phyloP scores from a whole-genome alignment of 768 basidiomycete species.

The Tricholoma matsutake region DNA sequence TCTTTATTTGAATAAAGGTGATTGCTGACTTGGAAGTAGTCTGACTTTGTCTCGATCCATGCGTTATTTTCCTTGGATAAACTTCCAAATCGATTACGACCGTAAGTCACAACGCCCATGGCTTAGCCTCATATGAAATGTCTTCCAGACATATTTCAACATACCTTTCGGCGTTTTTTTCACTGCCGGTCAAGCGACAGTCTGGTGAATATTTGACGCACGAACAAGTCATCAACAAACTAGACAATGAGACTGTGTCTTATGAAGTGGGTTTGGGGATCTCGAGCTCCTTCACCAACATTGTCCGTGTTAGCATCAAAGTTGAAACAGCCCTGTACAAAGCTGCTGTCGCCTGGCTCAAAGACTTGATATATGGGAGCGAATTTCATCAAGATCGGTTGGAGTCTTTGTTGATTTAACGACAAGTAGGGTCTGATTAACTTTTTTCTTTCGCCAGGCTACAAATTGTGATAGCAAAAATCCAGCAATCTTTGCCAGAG shows the following conservation, averaged over 20 bases:
- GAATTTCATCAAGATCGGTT: constrained; percentile 80
- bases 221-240: constrained; percentile 87
- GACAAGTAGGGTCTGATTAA: background rate
- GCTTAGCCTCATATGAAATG: constrained; percentile 4
- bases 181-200: constrained; percentile 72
- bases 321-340: constrained; percentile 83
- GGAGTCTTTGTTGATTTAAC: constrained; percentile 7
- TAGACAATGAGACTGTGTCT: constrained; percentile 88
- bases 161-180: constrained; percentile 85
- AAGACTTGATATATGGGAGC: constrained; percentile 72
- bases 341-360: constrained; percentile 80
- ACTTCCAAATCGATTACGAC: constrained; percentile 71
- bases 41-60: constrained; percentile 85
- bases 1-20: constrained; percentile 4
- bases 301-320: constrained; percentile 72
- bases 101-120: constrained; percentile 42
- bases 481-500: constrained; percentile 86
- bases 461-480: constrained; percentile 81
- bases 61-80: constrained; percentile 75
- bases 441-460: constrained; percentile 46
- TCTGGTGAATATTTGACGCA: constrained; percentile 71
- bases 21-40: constrained; percentile 44
- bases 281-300: constrained; percentile 67
- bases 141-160: constrained; percentile 63
- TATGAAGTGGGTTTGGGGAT: constrained; percentile 75